Base-by-base conservation (phyloP, 495 filamentous ascomycete species). In the Neurospora terricola region DNA sequence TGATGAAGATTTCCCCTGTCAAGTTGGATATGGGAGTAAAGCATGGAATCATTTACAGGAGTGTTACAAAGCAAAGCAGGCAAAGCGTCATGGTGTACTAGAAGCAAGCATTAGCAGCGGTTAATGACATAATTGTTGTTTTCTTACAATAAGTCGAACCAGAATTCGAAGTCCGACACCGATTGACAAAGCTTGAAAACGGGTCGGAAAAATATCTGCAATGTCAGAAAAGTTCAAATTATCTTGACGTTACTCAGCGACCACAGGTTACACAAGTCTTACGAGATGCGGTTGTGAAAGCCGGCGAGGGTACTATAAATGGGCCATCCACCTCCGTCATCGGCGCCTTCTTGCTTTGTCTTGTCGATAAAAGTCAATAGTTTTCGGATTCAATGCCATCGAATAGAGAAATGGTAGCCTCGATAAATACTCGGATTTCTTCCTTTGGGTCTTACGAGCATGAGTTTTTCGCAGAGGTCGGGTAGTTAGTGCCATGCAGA, bases 71-170 rank as follows among this genome's bases (percentile, higher is more conserved):
- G 36, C 1, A 23, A 69, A 72, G 23, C 30, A 30, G n/a, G 11
- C 37, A 36, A 72, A 38, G 21, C 30, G 43, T n/a, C 18, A 59
- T 16, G 38, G 23, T 37, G 37, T 38, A 69, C 27, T 38, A 68
- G 39, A 73, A 73, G 38, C 37, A 34, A 38, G 42, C 9, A 72
- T 72, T 76, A 72, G 74, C 74, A 62, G 54, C 54, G 54, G 54
- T 62, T 30, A 62, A 62, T 62, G 12, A 30, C 23, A 30, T 62
- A 5, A 27, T 62, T 62, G 23, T 62, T 62, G 48, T 59, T 59
- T 16, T 59, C 48, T 7, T 59, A 59, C 3, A 54, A 9, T 9
- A 11, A 42, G 39, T 16, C 39, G 14, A n/a, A 43, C 4, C 14
- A 43, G 40, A n/a, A 21, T 45, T 45, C 18, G 42, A 54, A 54